Percentiles rank a stretch among this genome's conserved stretches.
These are phyloP conservation scores for Sugiyamaella japonica DNA, from an alignment of 1,139 yeast species.

Conservation along the genomic window DNA sequence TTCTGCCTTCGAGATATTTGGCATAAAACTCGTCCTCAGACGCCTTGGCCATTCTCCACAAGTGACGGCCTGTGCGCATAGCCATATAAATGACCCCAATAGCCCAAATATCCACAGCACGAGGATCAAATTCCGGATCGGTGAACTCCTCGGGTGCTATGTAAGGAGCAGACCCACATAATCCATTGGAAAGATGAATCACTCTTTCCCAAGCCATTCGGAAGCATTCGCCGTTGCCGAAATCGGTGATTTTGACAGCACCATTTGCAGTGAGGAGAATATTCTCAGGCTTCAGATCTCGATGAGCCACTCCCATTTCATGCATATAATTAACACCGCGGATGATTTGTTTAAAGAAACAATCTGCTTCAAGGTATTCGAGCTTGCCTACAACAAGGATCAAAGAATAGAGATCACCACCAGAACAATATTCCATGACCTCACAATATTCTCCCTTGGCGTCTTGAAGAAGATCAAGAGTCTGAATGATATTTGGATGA, in stretches of 20 bases:
- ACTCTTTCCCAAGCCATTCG: slow-evolving; percentile 95
- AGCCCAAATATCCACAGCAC: slow-evolving; percentile 93
- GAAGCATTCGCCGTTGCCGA: slow-evolving; percentile 93
- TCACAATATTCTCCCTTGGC: slow-evolving; percentile 91
- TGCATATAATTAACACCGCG: slow-evolving; percentile 94
- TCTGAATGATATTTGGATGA: slow-evolving; percentile 76
- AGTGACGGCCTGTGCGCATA: slow-evolving; percentile 90
- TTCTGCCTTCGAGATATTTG: slow-evolving; percentile 70
- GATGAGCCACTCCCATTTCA: slow-evolving; percentile 91
- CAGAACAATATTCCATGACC: slow-evolving; percentile 48
- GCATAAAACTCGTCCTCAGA: slow-evolving; percentile 75
- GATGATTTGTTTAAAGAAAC: slow-evolving; percentile 86
- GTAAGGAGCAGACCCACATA: slow-evolving; percentile 90
- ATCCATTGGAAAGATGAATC: slow-evolving; percentile 75
- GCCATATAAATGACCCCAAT: slow-evolving; percentile 98
- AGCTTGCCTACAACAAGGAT: slow-evolving; percentile 64
- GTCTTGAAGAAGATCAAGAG: slow-evolving; percentile 81
- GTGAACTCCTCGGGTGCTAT: slow-evolving; percentile 93
- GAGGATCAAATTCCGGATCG: slow-evolving; percentile 73
- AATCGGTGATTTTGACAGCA: slow-evolving; percentile 81
- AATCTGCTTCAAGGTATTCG: slow-evolving; percentile 87
- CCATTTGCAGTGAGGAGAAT: slow-evolving; percentile 77
- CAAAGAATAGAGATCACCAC: slow-evolving; percentile 46
- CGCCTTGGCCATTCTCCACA: slow-evolving; percentile 78
- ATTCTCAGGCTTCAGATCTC: slow-evolving; percentile 93